phyloP scores from a whole-genome alignment of 1,139 yeast species.

The Hemisphaericaspora xylanilytica region DNA sequence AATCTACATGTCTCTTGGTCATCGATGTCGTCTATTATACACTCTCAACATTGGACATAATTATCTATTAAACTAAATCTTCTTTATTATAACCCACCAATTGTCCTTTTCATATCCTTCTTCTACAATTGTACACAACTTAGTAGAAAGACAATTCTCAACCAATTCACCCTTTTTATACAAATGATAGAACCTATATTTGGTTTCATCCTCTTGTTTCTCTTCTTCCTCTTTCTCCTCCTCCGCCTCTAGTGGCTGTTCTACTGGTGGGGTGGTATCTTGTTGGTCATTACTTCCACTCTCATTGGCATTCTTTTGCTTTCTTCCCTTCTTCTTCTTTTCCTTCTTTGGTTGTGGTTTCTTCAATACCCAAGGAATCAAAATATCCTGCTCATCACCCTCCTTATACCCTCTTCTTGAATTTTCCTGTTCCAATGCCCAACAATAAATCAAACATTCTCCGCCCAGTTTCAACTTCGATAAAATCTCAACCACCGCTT shows the following conservation, averaged over 20 bases:
- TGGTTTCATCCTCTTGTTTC: slow-evolving; percentile 36
- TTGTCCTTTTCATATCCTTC: slow-evolving; percentile 91
- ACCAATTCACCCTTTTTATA: slow-evolving; percentile 81
- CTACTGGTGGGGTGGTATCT: too few species aligned
- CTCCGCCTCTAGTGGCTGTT: slow-evolving; percentile 12
- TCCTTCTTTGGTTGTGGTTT: slow-evolving; percentile 34
- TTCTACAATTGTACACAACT: slow-evolving; percentile 57
- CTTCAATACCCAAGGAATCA: slow-evolving; percentile 92
- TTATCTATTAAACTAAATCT: slow-evolving; percentile 11
- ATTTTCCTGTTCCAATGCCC: slow-evolving; percentile 92
- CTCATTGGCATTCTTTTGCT: slow-evolving; percentile 7
- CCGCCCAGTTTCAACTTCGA: slow-evolving; percentile 60
- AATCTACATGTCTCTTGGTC: too few species aligned
- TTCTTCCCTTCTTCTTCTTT: slow-evolving; percentile 17
- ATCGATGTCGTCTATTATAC: too few species aligned
- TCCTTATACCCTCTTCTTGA: slow-evolving; percentile 86
- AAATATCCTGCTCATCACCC: slow-evolving; percentile 88
- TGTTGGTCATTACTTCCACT: too few species aligned
- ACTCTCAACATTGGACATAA: too few species aligned
- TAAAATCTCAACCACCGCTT: slow-evolving; percentile 69
- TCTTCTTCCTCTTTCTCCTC: slow-evolving; percentile 22
- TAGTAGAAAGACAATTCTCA: slow-evolving; percentile 65
- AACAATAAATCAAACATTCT: slow-evolving; percentile 76
- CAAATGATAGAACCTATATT: slow-evolving; percentile 83
- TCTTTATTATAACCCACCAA: slow-evolving; percentile 68